Conservation (phyloP, 148 eudicot genomes). For the Rhododendron mucronatum region DNA sequence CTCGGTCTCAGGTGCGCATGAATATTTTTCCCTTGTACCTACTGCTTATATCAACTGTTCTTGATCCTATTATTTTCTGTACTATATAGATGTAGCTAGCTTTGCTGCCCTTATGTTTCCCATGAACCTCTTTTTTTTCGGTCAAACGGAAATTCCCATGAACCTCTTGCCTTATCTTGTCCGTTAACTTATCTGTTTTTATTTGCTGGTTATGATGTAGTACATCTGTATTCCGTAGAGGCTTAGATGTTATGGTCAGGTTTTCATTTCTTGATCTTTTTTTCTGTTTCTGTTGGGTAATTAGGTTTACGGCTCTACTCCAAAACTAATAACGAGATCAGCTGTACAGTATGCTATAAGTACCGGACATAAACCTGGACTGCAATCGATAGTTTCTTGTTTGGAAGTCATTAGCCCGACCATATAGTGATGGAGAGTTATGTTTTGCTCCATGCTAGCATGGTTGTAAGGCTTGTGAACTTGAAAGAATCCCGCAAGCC, state of each 20-base stretch:
- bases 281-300: not conserved
- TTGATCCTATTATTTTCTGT: not conserved
- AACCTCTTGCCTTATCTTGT: not conserved
- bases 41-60: not conserved
- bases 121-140: no score
- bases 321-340: not conserved
- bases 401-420: not conserved
- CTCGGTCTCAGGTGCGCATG: slow-evolving; percentile 2
- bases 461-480: not conserved
- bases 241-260: not conserved
- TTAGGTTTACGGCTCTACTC: not conserved
- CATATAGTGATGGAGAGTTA: not conserved
- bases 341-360: no score
- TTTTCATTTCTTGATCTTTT: not conserved
- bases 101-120: not conserved
- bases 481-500: not conserved
- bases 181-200: not conserved
- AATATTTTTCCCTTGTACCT: not conserved
- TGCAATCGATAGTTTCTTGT: not conserved
- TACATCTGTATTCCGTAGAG: not conserved
- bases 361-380: not conserved
- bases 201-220: not conserved
- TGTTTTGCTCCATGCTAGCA: not conserved
- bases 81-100: no score
- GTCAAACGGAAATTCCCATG: not conserved